These are phyloP conservation scores for Saccharomycopsis capsularis DNA, from an alignment of 805 yeast genomes.

Conservation along the genomic window DNA sequence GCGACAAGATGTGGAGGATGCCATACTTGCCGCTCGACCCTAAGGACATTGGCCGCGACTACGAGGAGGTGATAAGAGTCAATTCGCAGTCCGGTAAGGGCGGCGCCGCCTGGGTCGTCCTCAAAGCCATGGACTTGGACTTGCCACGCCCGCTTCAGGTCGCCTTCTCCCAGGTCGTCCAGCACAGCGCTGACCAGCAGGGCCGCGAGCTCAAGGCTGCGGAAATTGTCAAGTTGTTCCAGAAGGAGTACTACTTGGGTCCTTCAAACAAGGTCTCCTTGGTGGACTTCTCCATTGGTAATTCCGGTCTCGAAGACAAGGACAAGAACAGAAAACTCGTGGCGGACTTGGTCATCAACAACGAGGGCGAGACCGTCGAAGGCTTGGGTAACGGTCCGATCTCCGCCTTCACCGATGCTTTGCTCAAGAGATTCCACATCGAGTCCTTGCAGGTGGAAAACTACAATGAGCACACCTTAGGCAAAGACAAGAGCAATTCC, in stretches of 20 bases:
- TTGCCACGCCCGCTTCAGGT: slow-evolving; percentile 68
- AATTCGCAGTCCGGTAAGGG: slow-evolving; percentile 86
- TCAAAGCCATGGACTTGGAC: slow-evolving; percentile 64
- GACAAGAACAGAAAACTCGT: slow-evolving; percentile 38
- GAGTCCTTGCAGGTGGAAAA: slow-evolving; percentile 51
- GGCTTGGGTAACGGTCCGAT: slow-evolving; percentile 79
- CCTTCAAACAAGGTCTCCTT: slow-evolving; percentile 29
- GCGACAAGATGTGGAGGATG: slow-evolving; percentile 53
- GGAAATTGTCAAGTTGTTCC: slow-evolving; percentile 56
- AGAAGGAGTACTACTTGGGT: slow-evolving; percentile 46
- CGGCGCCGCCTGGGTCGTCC: slow-evolving; percentile 79
- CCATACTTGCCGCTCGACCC: slow-evolving; percentile 81
- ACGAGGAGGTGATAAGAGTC: slow-evolving; percentile 77
- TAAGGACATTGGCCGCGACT: slow-evolving; percentile 70
- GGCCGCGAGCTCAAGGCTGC: slow-evolving; percentile 66
- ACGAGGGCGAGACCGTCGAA: slow-evolving; percentile 30
- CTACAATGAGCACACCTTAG: slow-evolving; percentile 68
- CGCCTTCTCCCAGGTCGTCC: slow-evolving; percentile 58
- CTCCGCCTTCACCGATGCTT: slow-evolving; percentile 63
- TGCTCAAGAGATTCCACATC: slow-evolving; percentile 44
- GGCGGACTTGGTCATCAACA: slow-evolving; percentile 36
- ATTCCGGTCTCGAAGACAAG: slow-evolving; percentile 26
- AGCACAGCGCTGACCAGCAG: slow-evolving; percentile 51
- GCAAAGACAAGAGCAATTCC: slow-evolving; percentile 55
- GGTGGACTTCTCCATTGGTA: slow-evolving; percentile 36